phyloP scores from a whole-genome alignment of 1,284 basidiomycete species.

The Polyporus tsugae region DNA sequence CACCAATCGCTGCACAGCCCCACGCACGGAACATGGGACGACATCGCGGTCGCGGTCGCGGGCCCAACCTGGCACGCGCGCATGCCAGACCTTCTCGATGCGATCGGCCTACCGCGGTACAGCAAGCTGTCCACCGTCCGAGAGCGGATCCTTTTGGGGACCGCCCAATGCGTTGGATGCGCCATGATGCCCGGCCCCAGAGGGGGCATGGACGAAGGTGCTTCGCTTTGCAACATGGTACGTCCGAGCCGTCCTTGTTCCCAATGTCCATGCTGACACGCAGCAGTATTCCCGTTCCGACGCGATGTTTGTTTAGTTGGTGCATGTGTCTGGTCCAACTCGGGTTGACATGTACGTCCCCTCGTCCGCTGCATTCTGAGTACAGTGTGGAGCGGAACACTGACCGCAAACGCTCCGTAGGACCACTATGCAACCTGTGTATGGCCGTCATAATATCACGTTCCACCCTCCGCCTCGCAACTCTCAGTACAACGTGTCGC shows the following conservation, averaged over 20 bases:
- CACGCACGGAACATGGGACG: background rate
- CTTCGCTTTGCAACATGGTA: background rate
- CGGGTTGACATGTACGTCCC: background rate
- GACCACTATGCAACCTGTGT: background rate
- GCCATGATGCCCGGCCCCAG: background rate
- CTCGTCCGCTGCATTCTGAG: background rate
- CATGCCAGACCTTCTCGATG: slow-evolving; percentile 1
- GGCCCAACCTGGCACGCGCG: background rate
- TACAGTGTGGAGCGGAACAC: background rate
- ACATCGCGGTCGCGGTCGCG: background rate
- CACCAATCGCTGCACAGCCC: background rate
- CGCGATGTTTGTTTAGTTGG: background rate
- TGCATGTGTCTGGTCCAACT: background rate
- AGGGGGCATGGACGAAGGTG: background rate
- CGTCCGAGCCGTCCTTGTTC: background rate
- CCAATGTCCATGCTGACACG: background rate
- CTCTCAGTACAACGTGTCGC: background rate
- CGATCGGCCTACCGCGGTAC: slow-evolving; percentile 1
- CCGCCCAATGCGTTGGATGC: background rate
- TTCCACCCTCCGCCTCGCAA: background rate
- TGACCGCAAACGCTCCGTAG: background rate
- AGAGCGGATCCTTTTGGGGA: background rate
- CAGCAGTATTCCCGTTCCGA: background rate
- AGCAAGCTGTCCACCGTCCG: background rate
- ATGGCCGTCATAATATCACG: background rate